A percentile compares a stretch with the other conserved stretches of the same genome.
These are phyloP conservation scores for Oemleria cerasiformis DNA, from an alignment of 306 rosid species.

Conservation along the genomic window DNA sequence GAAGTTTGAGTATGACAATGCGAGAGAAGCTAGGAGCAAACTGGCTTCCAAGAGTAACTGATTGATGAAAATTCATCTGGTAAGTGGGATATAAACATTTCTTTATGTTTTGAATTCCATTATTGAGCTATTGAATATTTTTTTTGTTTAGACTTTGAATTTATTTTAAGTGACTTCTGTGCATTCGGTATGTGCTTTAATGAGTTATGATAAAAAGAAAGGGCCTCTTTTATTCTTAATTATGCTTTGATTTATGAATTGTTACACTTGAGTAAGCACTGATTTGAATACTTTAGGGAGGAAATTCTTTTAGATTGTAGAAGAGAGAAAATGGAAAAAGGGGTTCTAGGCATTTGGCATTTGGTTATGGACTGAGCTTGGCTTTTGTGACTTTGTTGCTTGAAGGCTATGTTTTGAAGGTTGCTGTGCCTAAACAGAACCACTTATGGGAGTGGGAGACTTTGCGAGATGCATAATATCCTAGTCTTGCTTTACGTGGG, in stretches of 20 bases:
- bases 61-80: conserved; percentile 13
- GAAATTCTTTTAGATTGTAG: too few species aligned
- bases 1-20: conserved; percentile 88
- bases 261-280: neutral
- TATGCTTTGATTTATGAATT: neutral
- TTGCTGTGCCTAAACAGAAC: neutral
- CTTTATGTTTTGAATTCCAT: neutral
- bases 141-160: neutral
- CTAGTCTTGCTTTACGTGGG: too few species aligned
- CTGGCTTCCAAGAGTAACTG: conserved; percentile 37
- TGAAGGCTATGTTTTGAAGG: neutral
- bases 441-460: neutral
- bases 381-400: neutral
- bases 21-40: conserved; percentile 59
- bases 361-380: neutral
- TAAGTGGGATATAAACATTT: conserved; percentile 12
- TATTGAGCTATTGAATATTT: neutral
- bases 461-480: neutral
- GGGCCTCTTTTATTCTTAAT: neutral
- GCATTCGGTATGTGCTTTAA: neutral
- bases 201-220: neutral
- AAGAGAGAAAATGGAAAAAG: too few species aligned
- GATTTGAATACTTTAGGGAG: too few species aligned
- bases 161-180: neutral
- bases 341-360: neutral